Base-by-base conservation (phyloP, 352 stramenopile species). In the Globisporangium alternatum region DNA sequence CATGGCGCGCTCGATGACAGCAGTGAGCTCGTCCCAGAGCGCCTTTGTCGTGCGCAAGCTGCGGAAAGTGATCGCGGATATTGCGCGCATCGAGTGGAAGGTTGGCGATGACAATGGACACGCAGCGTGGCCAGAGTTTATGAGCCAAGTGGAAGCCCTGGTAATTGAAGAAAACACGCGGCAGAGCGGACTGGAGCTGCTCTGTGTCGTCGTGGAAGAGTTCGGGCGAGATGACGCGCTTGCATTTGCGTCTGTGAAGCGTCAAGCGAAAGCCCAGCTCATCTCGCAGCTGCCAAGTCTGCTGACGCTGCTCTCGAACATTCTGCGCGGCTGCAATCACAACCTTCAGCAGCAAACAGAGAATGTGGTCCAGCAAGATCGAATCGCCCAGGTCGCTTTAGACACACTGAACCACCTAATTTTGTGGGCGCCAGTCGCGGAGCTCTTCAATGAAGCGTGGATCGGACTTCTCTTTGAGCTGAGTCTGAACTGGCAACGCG, bases 11-110 rank as follows among this genome's bases (percentile, higher is more conserved):
- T 60, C 66, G 3, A 61, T 52, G 0, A 60, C 53, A 6, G 21
- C 33, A 5, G 62, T 47, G 19, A 21, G 30, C 63, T 58, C 56
- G 49, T 47, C 54, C 5, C 77, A 86, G 53, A 55, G 71, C 49
- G 73, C 80, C 3, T 93, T 93, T 58, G 83, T 89, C 28, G 64
- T 73, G 17, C 78, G 80, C 47, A 93, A 93, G 64, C 37, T 93
- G 13, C 74, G 80, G 43, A 93, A 93, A 66, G 81, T 91, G 1
- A 31, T 93, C 1, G 81, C 82, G 0, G 83, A 93, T 33, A 86
- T 93, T 44, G 83, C 83, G 45, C 73, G 70, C 9, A 25, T 89
- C 31, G 78, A 91, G 47, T 93, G 83, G 81, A 54, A 48, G 17
- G 31, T n/a, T 21, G 54, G 47, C 2, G 62, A 67, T 19, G 51